Evolutionary conservation across 306 rosid species (phyloP).

Genomic region (Astragalus glycyphyllos): DNA sequence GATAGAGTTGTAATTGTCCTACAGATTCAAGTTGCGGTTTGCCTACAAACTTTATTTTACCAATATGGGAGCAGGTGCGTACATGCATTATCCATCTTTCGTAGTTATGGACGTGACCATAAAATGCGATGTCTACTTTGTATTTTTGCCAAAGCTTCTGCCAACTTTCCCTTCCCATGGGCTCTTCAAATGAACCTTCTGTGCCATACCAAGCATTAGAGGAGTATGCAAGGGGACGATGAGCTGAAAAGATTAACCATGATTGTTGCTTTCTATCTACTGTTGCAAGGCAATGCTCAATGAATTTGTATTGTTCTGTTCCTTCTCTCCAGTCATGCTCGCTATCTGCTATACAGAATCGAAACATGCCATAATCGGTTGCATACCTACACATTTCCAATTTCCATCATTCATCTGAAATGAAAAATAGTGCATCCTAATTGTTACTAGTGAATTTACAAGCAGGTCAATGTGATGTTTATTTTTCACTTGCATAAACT

Average conservation of each 20-base stretch:
- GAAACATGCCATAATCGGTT: constrained; percentile 84
- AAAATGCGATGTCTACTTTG: constrained; percentile 85
- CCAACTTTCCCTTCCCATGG: constrained; percentile 88
- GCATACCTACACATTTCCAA: constrained; percentile 58
- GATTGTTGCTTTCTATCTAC: constrained; percentile 82
- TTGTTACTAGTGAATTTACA: background rate
- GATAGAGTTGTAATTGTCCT: constrained; percentile 32
- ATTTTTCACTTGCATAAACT: too few relatives aligned
- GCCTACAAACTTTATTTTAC: constrained; percentile 6
- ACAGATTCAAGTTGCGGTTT: background rate
- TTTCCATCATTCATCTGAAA: constrained; percentile 6
- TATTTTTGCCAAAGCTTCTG: constrained; percentile 88
- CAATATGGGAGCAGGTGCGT: constrained; percentile 28
- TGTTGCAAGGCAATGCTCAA: constrained; percentile 80
- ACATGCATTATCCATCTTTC: constrained; percentile 48
- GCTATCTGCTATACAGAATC: constrained; percentile 77
- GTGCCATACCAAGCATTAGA: constrained; percentile 65
- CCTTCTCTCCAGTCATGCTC: constrained; percentile 98
- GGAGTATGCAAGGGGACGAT: constrained; percentile 80
- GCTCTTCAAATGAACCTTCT: constrained; percentile 79
- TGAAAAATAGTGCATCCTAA: background rate
- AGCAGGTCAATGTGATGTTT: background rate
- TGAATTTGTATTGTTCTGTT: constrained; percentile 79
- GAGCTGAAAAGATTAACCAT: constrained; percentile 88
- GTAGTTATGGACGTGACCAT: constrained; percentile 85